Evolutionary conservation across 1,139 yeast species (phyloP), one percentile per base, ranked within the genome.

Genomic region (Blastobotrys elegans): DNA sequence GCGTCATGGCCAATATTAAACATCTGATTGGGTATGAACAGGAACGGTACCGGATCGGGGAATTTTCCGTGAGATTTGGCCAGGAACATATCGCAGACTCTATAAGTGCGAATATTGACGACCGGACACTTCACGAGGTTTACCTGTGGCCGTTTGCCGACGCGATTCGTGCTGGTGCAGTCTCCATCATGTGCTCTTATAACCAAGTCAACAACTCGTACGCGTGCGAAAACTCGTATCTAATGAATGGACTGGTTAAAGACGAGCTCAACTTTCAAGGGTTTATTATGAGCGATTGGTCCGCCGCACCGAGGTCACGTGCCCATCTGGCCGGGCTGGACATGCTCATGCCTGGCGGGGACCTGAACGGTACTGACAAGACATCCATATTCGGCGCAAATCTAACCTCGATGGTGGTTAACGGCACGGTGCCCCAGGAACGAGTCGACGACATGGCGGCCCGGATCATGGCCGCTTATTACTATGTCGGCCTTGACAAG

Each of bases 121-220:
- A 80, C 59, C 64, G 82, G 36, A 75, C 80, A 1, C 70, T 81
- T 75, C 85, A 79, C 58, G 86, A 80, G 57, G 61, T 79, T 1
- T 80, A 75, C 58, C 62, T 78, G 47, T 79, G 84, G 84, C 87
- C 86, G 4, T 81, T 79, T 67, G 84, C 83, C 26, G 83, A 80
- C 57, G 75, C 76, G 39, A 69, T 80, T 34, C 71, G 74, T 50
- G 80, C 84, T 5, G 84, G 84, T n/a, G 82, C 70, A 26, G 84
- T 80, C 1, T 72, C 82, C 26, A 68, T 80, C 16, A 79, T 81
- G 82, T 80, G 85, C 56, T 71, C 84, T 0, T 80, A 78, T 58
- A 80, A 80, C 54, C 69, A 70, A 54, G 74, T 80, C 42, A 81
- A 81, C 63, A 76, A 77, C 54, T 71, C 80, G 1, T 75, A 77